Evolutionary conservation across 768 basidiomycete genomes (phyloP).

Genomic region (Mycena filopes): DNA sequence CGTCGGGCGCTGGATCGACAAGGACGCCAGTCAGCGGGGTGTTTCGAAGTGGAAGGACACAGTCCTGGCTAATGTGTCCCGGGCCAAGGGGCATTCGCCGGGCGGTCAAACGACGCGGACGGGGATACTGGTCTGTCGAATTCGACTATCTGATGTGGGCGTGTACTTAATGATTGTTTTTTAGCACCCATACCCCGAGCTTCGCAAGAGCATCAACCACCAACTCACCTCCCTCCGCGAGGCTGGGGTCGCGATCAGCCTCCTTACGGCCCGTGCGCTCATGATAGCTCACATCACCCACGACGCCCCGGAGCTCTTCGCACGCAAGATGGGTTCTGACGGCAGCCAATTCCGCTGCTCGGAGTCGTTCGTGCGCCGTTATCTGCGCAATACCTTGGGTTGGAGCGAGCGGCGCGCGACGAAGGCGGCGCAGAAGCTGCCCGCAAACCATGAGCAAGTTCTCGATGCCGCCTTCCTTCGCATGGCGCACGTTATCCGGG

Average conservation of each 20-base stretch:
- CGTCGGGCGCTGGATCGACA: no score
- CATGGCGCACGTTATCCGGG: no score
- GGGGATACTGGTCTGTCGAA: background rate
- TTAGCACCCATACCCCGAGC: background rate
- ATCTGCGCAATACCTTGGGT: background rate
- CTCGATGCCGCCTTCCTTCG: no score
- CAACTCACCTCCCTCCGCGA: background rate
- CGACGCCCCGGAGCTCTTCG: background rate
- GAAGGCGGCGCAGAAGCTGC: no score
- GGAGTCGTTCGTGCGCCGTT: conserved; percentile 24
- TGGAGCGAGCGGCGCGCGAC: background rate
- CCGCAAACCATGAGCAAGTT: no score
- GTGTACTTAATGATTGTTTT: background rate
- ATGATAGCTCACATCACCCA: background rate
- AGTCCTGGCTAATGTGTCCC: background rate
- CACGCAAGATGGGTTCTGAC: background rate
- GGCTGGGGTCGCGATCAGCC: no score
- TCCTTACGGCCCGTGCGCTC: background rate
- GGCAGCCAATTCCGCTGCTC: conserved; percentile 36
- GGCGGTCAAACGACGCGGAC: background rate
- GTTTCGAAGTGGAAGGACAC: background rate
- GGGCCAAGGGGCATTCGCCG: background rate
- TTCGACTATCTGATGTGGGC: background rate
- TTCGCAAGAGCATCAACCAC: background rate
- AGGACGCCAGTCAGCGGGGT: no score